Evolutionary conservation across 2,329 filamentous ascomycete species (phyloP).

Genomic region (Penicillium hesseltinei): DNA sequence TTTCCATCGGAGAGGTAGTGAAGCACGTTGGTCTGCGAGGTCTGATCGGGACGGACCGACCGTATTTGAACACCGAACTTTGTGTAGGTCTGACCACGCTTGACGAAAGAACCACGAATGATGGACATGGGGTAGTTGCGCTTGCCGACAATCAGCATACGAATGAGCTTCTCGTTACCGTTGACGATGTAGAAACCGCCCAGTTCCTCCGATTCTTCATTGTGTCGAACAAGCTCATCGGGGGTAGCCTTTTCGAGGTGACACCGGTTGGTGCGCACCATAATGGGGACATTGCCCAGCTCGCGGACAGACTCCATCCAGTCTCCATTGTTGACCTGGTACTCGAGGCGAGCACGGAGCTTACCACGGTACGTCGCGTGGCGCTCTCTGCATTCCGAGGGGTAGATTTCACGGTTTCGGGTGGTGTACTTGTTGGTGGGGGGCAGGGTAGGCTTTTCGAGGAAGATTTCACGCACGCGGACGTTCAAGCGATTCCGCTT

Average conservation of each 20-base stretch:
- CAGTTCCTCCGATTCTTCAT: constrained; percentile 94
- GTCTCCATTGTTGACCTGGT: constrained; percentile 81
- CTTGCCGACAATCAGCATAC: constrained; percentile 83
- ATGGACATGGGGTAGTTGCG: constrained; percentile 96
- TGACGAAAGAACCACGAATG: constrained; percentile 82
- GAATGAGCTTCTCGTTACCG: constrained; percentile 94
- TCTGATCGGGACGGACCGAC: constrained; percentile 93
- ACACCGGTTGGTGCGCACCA: constrained; percentile 91
- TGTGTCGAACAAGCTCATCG: constrained; percentile 74
- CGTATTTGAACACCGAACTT: constrained; percentile 87
- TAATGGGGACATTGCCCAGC: constrained; percentile 84
- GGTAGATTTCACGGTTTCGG: constrained; percentile 79
- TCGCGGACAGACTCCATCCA: constrained; percentile 80
- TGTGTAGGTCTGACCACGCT: constrained; percentile 83
- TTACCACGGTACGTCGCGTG: constrained; percentile 89
- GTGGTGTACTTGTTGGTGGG: constrained; percentile 77
- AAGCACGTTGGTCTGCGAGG: constrained; percentile 93
- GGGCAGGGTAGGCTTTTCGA: constrained; percentile 79
- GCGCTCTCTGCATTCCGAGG: constrained; percentile 89
- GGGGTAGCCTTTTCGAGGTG: constrained; percentile 86
- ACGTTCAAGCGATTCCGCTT: constrained; percentile 72
- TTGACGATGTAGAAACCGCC: constrained; percentile 98
- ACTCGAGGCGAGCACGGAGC: constrained; percentile 79
- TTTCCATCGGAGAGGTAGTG: constrained; percentile 96
- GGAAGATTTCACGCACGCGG: constrained; percentile 73